Evolutionary conservation across 1,284 basidiomycete species (phyloP), one percentile per base, ranked within the genome.

Genomic region (Leucoagaricus sp.): DNA sequence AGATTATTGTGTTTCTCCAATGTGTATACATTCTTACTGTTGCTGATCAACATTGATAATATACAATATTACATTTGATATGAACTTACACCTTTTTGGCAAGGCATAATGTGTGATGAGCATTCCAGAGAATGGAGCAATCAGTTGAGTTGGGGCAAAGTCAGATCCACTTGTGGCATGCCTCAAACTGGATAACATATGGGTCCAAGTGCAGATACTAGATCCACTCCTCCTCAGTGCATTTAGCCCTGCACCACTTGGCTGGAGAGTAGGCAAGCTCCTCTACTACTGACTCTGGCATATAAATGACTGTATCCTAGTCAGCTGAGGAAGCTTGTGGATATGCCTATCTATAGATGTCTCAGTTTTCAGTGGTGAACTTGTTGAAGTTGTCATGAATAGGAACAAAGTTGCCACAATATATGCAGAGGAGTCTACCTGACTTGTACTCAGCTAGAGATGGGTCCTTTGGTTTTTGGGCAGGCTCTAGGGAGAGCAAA

Each of bases 41-140:
- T 80, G 31, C 79, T 80, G 53, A 25, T 45, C 28, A 50, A 50
- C 23, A 45, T 38, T 9, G 47, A 17, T n/a, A n/a, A n/a, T n/a
- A n/a, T n/a, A n/a, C n/a, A n/a, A n/a, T 12, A 21, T 10, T n/a
- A 6, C 19, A 53, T n/a, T 31, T 19, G 51, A 17, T 17, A 31
- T 12, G 33, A 13, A 69, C 69, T 5, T 62, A 87, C 85, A 82
- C 78, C 68, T 86, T 86, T 72, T 87, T 90, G 2, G 86, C 83
- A 49, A 91, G 71, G 68, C 88, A 91, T 65, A 85, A 88, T 60
- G 76, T 78, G 8, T 87, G 75, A 65, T 91, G 89, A 9, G 87
- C 89, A 64, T 91, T 89, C 89, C 89, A 91, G 0, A 89, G 89
- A 57, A 91, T 90, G 17, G 84, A 86, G 68, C 89, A 91, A 64